Base-by-base conservation (phyloP, 257 asterid species). In the Penstemon barbatus region DNA sequence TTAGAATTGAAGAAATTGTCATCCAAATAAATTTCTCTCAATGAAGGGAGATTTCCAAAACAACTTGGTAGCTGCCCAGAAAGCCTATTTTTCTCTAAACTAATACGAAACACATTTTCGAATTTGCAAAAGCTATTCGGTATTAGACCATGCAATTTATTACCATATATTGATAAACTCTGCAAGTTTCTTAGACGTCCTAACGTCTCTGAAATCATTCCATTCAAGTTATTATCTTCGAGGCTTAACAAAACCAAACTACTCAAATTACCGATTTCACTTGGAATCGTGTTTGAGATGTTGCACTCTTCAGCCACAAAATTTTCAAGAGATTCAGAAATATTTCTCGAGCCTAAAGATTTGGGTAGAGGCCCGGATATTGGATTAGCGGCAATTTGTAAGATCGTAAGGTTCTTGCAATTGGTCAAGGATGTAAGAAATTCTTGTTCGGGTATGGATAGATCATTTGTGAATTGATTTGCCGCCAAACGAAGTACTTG, bases 271-370 rank as follows among this genome's bases (percentile, higher is more conserved):
- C 33, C 33, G 2, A 25, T 25, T 25, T 25, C 33, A 25, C 33
- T 25, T 25, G 80, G 80, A 59, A 75, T 63, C 7, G 37, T 10
- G 41, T 76, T 76, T 39, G 13, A 57, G 44, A 75, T 42, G 6
- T 58, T 43, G 19, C 55, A 40, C 3, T 5, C 0, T 25, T 0
- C 0, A 6, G 73, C 73, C 0, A 0, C 2, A 6, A 75, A 11
- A 0, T 0, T 0, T 45, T 18, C 55, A 44, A 70, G 52, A 33
- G 76, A 64, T 6, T 45, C 11, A 3, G 76, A 75, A 10, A 71
- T 10, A 65, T 74, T 74, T 3, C 37, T 53, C 37, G 58, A 53
- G 10, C 74, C 66, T 2, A 74, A 6, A 36, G 39, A 56, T 25
- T 56, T 69, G 3, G 79, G 33, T 74, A 46, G 69, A 64, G 33